phyloP scores from a whole-genome alignment of 345 rosid genomes.

The Populus nigra region DNA sequence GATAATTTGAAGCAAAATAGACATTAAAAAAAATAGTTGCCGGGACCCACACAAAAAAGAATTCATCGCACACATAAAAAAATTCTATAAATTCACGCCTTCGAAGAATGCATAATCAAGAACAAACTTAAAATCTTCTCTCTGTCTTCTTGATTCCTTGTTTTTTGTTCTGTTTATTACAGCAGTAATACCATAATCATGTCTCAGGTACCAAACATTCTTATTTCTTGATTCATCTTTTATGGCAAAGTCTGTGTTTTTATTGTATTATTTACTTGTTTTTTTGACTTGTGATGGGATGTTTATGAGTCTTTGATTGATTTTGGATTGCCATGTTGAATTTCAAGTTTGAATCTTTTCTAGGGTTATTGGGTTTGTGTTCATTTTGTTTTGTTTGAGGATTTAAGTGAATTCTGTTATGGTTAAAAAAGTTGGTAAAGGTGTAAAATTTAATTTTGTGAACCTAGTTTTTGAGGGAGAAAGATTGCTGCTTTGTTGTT shows the following conservation, averaged over 20 bases:
- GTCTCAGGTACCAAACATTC: conserved; percentile 5
- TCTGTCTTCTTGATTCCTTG: neutral
- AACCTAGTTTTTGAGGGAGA: neutral
- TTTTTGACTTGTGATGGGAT: neutral
- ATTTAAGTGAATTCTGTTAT: neutral
- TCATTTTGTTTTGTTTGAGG: neutral
- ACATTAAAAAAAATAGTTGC: neutral
- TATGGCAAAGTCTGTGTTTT: neutral
- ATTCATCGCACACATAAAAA: neutral
- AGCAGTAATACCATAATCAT: neutral
- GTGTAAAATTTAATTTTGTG: neutral
- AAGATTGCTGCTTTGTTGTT: neutral
- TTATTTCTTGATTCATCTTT: neutral
- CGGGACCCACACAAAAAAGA: neutral
- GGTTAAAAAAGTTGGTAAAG: neutral
- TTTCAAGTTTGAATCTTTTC: neutral
- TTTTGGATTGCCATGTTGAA: neutral
- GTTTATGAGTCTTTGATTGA: neutral
- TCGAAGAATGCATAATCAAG: neutral
- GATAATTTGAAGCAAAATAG: too few relatives aligned
- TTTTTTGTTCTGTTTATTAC: neutral
- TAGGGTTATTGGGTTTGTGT: neutral
- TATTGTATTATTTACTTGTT: neutral
- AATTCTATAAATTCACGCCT: neutral
- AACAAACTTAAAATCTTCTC: too few relatives aligned